phyloP scores from a whole-genome alignment of 1,139 yeast genomes.

The Wickerhamomyces sp. region DNA sequence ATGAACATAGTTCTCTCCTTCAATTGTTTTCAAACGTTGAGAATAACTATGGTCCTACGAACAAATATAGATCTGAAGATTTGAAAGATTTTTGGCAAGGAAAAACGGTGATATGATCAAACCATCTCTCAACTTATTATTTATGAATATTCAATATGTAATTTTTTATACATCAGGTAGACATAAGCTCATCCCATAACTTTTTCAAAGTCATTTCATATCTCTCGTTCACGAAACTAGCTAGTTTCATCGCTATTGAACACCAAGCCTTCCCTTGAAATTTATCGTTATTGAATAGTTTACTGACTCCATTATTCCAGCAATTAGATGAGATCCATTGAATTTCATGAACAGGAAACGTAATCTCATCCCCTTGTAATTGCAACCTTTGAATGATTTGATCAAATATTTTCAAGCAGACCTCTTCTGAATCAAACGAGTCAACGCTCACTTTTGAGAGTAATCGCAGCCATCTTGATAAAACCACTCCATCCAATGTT shows the following conservation, averaged over 20 bases:
- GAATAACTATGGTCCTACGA: slow-evolving; percentile 31
- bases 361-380: slow-evolving; percentile 8
- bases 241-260: slow-evolving; percentile 12
- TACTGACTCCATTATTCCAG: slow-evolving; percentile 20
- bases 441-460: slow-evolving; percentile 8
- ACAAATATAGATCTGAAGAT: slow-evolving; percentile 30
- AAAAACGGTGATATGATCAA: slow-evolving; percentile 6
- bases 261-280: slow-evolving; percentile 17
- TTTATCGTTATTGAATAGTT: slow-evolving; percentile 11
- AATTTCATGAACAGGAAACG: slow-evolving; percentile 21
- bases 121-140: too few relatives aligned
- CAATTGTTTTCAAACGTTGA: slow-evolving; percentile 29
- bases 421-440: slow-evolving; percentile 6
- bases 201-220: slow-evolving; percentile 13
- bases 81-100: slow-evolving; percentile 30
- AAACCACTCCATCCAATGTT: slow-evolving; percentile 4
- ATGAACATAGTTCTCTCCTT: slow-evolving; percentile 33
- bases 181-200: slow-evolving; percentile 16
- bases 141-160: too few relatives aligned
- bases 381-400: slow-evolving; percentile 10
- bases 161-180: not conserved
- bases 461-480: slow-evolving; percentile 20
- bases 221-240: slow-evolving; percentile 20
- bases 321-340: slow-evolving; percentile 20
- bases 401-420: slow-evolving; percentile 6